Conservation (phyloP, 2,329 filamentous ascomycete species). For the Penicillium sp. region DNA sequence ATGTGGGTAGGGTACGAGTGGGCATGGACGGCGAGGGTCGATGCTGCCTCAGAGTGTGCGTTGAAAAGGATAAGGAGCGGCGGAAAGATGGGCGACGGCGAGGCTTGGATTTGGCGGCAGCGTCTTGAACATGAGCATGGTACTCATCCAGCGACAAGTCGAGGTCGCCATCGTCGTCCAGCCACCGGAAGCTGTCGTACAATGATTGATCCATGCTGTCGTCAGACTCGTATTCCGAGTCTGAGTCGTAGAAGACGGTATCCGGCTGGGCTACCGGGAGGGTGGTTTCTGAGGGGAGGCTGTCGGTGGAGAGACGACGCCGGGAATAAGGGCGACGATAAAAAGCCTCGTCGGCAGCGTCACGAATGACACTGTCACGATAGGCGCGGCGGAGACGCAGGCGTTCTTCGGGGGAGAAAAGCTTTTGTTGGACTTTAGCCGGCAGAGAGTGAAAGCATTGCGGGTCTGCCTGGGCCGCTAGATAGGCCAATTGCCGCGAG, state of each 20-base stretch:
- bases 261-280: constrained; percentile 22
- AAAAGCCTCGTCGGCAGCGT: constrained; percentile 61
- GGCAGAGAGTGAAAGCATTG: constrained; percentile 71
- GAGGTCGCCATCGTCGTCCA: constrained; percentile 71
- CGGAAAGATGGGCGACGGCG: constrained; percentile 62
- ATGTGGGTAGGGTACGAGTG: constrained; percentile 36
- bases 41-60: constrained; percentile 60
- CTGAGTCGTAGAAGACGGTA: constrained; percentile 28
- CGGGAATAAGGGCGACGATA: constrained; percentile 49
- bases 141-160: constrained; percentile 73
- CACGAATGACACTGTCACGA: constrained; percentile 55
- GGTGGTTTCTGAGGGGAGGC: constrained; percentile 14
- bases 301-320: constrained; percentile 31
- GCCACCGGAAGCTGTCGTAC: constrained; percentile 70
- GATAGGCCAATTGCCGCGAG: constrained; percentile 39
- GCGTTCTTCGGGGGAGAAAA: constrained; percentile 73
- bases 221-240: constrained; percentile 29
- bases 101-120: constrained; percentile 32
- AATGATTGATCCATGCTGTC: constrained; percentile 55
- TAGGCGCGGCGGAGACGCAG: constrained; percentile 57
- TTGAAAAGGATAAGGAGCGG: constrained; percentile 71
- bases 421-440: constrained; percentile 69
- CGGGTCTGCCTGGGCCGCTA: constrained; percentile 57
- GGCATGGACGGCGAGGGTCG: constrained; percentile 42
- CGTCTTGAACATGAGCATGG: constrained; percentile 61